Evolutionary conservation across 2,329 filamentous ascomycete species (phyloP).

Genomic region (Esteya vermicola): DNA sequence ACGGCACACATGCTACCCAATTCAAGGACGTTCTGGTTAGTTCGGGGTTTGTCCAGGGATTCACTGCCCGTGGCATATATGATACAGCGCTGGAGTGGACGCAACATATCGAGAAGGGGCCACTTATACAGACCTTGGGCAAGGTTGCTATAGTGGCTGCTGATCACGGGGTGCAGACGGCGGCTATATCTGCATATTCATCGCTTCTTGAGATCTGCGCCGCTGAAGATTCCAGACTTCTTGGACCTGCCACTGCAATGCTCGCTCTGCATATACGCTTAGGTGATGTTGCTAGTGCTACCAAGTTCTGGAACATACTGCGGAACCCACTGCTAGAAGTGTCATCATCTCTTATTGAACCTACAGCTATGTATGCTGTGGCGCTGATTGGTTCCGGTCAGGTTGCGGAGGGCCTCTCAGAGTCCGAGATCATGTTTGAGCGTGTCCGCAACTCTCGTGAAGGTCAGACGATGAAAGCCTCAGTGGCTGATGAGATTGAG

Average conservation of each 20-base stretch:
- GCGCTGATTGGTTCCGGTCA: constrained; percentile 77
- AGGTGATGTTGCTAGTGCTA: constrained; percentile 63
- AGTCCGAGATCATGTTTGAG: constrained; percentile 76
- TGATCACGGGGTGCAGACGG: constrained; percentile 56
- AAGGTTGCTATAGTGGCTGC: constrained; percentile 66
- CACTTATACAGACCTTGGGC: constrained; percentile 50
- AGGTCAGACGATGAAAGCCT: constrained; percentile 24
- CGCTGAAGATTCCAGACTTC: constrained; percentile 40
- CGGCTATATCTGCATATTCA: constrained; percentile 54
- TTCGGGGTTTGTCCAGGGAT: constrained; percentile 65
- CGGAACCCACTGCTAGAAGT: constrained; percentile 46
- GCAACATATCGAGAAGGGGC: constrained; percentile 43
- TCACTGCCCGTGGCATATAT: constrained; percentile 56
- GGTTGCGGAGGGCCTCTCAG: constrained; percentile 63
- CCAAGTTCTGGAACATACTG: constrained; percentile 68
- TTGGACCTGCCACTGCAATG: constrained; percentile 36
- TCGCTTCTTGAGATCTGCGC: constrained; percentile 37
- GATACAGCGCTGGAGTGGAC: constrained; percentile 63
- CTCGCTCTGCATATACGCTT: constrained; percentile 75
- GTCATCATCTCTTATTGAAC: constrained; percentile 60
- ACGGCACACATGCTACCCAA: constrained; percentile 40
- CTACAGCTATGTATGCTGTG: constrained; percentile 79
- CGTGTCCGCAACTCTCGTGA: constrained; percentile 54
- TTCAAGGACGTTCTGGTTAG: constrained; percentile 60
- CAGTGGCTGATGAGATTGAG: constrained; percentile 67